phyloP scores from a whole-genome alignment of 768 basidiomycete species.

The Dioszegia crocea region DNA sequence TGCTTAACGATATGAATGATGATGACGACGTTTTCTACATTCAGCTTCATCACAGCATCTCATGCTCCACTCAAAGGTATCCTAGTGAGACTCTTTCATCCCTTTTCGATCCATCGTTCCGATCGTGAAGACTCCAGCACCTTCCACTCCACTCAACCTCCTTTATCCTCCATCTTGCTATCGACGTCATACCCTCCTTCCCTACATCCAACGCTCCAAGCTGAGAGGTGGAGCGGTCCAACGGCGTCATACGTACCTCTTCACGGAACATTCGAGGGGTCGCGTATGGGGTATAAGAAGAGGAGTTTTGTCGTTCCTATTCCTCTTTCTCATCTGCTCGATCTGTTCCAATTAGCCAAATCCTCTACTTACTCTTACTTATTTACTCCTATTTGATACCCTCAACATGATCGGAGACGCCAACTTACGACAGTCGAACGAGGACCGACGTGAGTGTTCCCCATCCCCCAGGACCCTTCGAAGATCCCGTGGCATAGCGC shows the following conservation, averaged over 20 bases:
- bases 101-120: too few species aligned
- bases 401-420: neutral
- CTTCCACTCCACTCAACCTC: neutral
- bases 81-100: too few species aligned
- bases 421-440: slow-evolving; percentile 1
- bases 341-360: neutral
- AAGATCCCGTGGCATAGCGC: too few species aligned
- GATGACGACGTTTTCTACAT: too few species aligned
- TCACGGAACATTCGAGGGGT: neutral
- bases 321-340: neutral
- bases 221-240: neutral
- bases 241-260: slow-evolving; percentile 1
- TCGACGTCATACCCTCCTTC: slow-evolving; percentile 4
- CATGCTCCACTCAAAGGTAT: too few species aligned
- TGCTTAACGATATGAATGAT: slow-evolving; percentile 2
- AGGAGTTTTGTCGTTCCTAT: neutral
- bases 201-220: neutral
- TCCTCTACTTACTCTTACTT: neutral
- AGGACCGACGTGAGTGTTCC: neutral
- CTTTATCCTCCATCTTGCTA: slow-evolving; percentile 4
- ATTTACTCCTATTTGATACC: neutral
- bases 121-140: neutral
- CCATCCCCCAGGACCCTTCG: neutral
- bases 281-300: neutral
- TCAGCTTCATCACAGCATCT: too few species aligned